Evolutionary conservation across 192 early-diverging fungal genomes (phyloP).

Genomic region (Gigaspora rosea): DNA sequence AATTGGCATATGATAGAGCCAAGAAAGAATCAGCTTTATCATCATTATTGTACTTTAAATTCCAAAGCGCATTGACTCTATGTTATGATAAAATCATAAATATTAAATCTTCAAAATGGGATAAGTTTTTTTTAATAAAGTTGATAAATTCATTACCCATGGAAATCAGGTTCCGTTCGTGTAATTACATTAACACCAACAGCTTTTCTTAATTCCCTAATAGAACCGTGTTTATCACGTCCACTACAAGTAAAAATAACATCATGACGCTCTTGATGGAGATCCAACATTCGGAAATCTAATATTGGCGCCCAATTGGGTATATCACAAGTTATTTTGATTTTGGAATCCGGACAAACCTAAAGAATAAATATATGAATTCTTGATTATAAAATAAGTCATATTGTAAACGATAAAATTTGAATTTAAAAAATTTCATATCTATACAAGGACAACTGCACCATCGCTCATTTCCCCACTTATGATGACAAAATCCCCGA

Average conservation of each 20-base stretch:
- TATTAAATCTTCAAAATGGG: background rate
- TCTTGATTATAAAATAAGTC: background rate
- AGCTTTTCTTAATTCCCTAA: conserved; percentile 20
- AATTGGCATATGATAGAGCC: conserved; percentile 18
- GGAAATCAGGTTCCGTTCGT: background rate
- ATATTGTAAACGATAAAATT: background rate
- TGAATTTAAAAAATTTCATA: background rate
- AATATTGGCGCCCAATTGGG: conserved; percentile 28
- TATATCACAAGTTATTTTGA: background rate
- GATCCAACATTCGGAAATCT: conserved; percentile 19
- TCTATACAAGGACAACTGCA: conserved; percentile 1
- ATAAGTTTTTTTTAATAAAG: background rate
- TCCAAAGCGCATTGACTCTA: conserved; percentile 10
- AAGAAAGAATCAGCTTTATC: conserved; percentile 6
- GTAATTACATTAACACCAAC: conserved; percentile 11
- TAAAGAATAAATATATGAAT: background rate
- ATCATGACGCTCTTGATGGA: conserved; percentile 15
- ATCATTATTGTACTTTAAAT: conserved; percentile 7
- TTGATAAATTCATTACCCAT: background rate
- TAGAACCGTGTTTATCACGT: conserved; percentile 5
- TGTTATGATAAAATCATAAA: too few relatives aligned
- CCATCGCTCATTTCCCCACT: conserved; percentile 27
- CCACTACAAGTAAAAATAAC: conserved; percentile 20
- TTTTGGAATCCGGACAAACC: background rate
- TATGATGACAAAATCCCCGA: conserved; percentile 3